Conservation (phyloP, 176 grass and related monocot genomes). For the barley (Hordeum vulgare) region DNA sequence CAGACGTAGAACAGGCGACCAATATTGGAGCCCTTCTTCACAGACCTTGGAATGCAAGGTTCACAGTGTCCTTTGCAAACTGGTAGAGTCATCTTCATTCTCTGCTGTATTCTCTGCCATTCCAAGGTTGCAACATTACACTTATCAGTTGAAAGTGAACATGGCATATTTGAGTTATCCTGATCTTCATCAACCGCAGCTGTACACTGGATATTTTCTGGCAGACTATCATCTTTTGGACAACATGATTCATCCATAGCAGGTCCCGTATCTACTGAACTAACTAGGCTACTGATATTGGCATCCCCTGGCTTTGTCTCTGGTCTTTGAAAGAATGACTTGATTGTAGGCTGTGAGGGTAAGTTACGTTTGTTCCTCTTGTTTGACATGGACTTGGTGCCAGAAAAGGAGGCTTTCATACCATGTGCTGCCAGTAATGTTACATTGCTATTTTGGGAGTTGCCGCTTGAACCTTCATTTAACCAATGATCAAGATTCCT, state of each 20-base stretch:
- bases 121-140: constrained; percentile 46
- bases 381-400: constrained; percentile 27
- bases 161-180: constrained; percentile 9
- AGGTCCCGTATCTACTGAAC: constrained; percentile 19
- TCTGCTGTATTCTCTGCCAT: constrained; percentile 88
- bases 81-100: constrained; percentile 89
- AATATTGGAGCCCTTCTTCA: constrained; percentile 87
- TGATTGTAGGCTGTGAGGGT: constrained; percentile 85
- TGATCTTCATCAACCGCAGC: constrained; percentile 24
- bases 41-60: constrained; percentile 92
- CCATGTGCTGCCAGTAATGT: neutral
- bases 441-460: neutral
- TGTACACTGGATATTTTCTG: constrained; percentile 30
- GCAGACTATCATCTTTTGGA: constrained; percentile 3
- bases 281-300: constrained; percentile 20
- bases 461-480: constrained; percentile 14
- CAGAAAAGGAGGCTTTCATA: constrained; percentile 33
- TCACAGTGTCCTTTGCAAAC: constrained; percentile 91
- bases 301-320: constrained; percentile 19
- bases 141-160: constrained; percentile 37
- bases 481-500: constrained; percentile 28
- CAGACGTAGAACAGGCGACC: constrained; percentile 95
- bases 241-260: neutral
- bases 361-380: constrained; percentile 51
- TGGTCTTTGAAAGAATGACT: constrained; percentile 70